Conservation (phyloP, 768 basidiomycete genomes). For the Boletellus ananas region DNA sequence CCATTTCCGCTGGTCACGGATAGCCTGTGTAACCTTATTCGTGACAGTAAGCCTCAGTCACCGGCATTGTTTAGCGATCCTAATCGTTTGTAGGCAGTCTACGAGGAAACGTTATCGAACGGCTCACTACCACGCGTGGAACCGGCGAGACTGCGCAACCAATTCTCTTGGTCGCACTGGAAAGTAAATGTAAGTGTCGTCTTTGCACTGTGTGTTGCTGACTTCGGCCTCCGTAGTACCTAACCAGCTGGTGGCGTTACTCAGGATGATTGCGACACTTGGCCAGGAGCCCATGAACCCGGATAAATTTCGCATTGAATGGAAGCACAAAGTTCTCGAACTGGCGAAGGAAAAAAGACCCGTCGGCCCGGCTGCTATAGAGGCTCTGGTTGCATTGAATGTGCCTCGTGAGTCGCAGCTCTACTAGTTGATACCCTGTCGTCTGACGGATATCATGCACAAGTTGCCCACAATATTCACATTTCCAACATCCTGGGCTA, state of each 20-base stretch:
- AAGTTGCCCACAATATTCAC: not conserved
- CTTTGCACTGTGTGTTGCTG: not conserved
- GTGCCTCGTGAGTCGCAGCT: not conserved
- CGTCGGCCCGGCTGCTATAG: conserved; percentile 5
- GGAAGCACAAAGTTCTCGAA: not conserved
- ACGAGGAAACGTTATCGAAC: not conserved
- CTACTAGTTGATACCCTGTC: not conserved
- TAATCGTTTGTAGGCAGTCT: not conserved
- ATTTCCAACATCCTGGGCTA: conserved; percentile 4
- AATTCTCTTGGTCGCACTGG: not conserved
- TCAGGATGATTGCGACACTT: conserved; percentile 1
- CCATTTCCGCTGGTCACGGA: too few relatives aligned
- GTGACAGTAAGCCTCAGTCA: not conserved
- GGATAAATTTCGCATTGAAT: too few relatives aligned
- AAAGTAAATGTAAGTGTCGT: not conserved
- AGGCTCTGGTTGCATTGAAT: conserved; percentile 1
- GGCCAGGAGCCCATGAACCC: not conserved
- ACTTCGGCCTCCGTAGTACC: not conserved
- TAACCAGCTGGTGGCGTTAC: not conserved
- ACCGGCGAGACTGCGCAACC: too few relatives aligned
- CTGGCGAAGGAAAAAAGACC: not conserved
- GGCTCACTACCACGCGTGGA: not conserved
- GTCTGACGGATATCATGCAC: not conserved
- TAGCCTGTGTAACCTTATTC: too few relatives aligned
- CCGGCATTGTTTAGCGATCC: not conserved